A percentile compares a stretch with the other conserved stretches of the same genome.
Conservation (phyloP, 768 basidiomycete species). For the Trametes cingulata region DNA sequence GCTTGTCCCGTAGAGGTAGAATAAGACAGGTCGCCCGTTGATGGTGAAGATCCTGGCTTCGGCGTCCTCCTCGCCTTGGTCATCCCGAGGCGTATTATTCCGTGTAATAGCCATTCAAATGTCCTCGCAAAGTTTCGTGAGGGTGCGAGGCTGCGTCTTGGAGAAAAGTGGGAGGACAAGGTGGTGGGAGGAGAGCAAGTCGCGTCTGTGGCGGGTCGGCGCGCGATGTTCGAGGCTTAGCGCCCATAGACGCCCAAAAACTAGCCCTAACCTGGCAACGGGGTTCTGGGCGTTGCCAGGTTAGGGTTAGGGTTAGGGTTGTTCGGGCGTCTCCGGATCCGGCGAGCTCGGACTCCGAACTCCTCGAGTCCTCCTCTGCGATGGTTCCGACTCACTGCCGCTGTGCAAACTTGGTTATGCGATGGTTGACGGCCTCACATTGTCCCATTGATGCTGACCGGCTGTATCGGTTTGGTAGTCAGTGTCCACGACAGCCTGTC, state of each 20-base stretch:
- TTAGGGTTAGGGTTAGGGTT: slow-evolving; percentile 6
- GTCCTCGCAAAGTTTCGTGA: too few species aligned
- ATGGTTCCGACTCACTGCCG: too few species aligned
- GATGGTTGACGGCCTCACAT: too few species aligned
- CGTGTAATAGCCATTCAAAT: neutral
- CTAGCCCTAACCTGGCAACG: slow-evolving; percentile 13
- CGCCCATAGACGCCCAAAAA: neutral
- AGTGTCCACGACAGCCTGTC: too few species aligned
- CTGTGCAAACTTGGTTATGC: too few species aligned
- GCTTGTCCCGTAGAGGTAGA: slow-evolving; percentile 12
- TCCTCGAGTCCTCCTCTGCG: too few species aligned
- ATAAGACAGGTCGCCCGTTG: slow-evolving; percentile 5
- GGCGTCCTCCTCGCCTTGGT: neutral
- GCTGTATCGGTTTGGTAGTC: too few species aligned
- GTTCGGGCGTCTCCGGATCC: too few species aligned
- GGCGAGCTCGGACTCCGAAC: too few species aligned
- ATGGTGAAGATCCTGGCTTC: neutral
- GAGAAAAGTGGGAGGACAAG: neutral
- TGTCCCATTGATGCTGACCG: too few species aligned
- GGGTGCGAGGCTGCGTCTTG: neutral
- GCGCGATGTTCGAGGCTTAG: neutral
- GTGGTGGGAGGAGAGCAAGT: neutral
- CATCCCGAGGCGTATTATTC: neutral
- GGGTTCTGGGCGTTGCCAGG: slow-evolving; percentile 1
- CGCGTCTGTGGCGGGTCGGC: slow-evolving; percentile 4